A percentile compares a stretch with the other conserved stretches of the same genome.
These are phyloP conservation scores for Trifolium subterraneum DNA, from an alignment of 306 rosid species.

Conservation along the genomic window DNA sequence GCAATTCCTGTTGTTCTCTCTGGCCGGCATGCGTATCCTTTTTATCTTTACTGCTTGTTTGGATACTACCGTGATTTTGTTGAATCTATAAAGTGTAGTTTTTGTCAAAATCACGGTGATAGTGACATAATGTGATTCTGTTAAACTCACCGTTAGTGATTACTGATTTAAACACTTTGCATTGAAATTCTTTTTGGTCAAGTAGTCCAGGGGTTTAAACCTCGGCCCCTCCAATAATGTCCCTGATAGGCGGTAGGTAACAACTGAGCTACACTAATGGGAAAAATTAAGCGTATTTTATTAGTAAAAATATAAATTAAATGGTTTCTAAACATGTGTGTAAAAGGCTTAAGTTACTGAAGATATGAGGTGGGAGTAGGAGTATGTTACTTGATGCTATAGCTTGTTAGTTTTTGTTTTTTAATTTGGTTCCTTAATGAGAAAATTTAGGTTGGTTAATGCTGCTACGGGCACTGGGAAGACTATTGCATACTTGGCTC, in stretches of 20 bases:
- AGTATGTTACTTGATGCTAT: neutral
- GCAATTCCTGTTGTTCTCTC: constrained; percentile 81
- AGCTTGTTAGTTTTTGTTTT: neutral
- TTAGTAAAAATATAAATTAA: too few relatives aligned
- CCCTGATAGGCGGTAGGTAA: too few relatives aligned
- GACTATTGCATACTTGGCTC: constrained; percentile 84
- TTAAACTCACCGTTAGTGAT: too few relatives aligned
- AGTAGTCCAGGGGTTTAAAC: too few relatives aligned
- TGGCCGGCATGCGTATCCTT: constrained; percentile 82
- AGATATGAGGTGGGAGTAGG: neutral
- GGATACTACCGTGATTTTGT: too few relatives aligned
- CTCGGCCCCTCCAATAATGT: too few relatives aligned
- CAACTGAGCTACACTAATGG: too few relatives aligned
- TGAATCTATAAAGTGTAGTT: too few relatives aligned
- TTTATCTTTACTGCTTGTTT: neutral
- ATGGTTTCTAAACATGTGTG: neutral
- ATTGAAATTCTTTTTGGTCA: neutral
- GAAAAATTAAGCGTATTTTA: neutral
- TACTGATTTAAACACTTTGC: neutral
- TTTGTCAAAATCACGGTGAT: too few relatives aligned
- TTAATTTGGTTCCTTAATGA: constrained; percentile 53
- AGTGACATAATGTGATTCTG: too few relatives aligned
- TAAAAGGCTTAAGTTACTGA: neutral
- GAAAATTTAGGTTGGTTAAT: constrained; percentile 65
- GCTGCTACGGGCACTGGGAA: constrained; percentile 96